Evolutionary conservation across 495 filamentous ascomycete genomes (phyloP), one percentile per base, ranked within the genome.

Genomic region (Aspergillus panamensis): DNA sequence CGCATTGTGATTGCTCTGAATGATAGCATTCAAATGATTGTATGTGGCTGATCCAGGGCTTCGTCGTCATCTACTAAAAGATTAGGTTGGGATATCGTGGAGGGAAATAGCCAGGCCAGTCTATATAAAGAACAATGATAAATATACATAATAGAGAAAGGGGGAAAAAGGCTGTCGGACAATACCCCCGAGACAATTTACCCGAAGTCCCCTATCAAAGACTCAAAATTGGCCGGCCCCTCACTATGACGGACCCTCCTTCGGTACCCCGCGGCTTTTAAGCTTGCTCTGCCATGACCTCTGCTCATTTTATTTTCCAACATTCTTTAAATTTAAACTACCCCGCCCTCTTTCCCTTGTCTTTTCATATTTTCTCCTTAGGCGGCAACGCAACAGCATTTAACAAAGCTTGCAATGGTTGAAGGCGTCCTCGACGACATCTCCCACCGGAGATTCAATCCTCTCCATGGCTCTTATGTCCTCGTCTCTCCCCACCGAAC

Each of bases 401-500:
- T 3, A 12, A 16, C 33, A 12, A 53, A 19, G 10, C 5, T 45
- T 55, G 66, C 51, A 45, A 87, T 88, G 85, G 73, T 77, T 31
- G 82, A 85, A 62, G 80, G 74, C 51, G 88, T 99, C 45, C 88
- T 99, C 19, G 84, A 99, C 78, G 92, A 97, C 69, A 97, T 99
- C 66, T 97, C 94, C 31, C 94, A 99, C 69, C 80, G 95, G 61
- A 86, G 94, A 62, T 97, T 87, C 72, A 99, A 99, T 69, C 92
- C 91, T 30, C 76, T 99, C 47, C 85, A 87, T 40, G 92, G 90
- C 29, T 91, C 87, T 32, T 94, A 91, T 85, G 78, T 99, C 52
- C 79, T 99, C 13, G 94, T 97, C 14, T 97, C 94, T 8, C 94
- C 94, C 40, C 94, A 99, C 71, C 79, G 94, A 52, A 96, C 91